phyloP scores from a whole-genome alignment of 2,329 filamentous ascomycete genomes.

The Didymella segeticola region DNA sequence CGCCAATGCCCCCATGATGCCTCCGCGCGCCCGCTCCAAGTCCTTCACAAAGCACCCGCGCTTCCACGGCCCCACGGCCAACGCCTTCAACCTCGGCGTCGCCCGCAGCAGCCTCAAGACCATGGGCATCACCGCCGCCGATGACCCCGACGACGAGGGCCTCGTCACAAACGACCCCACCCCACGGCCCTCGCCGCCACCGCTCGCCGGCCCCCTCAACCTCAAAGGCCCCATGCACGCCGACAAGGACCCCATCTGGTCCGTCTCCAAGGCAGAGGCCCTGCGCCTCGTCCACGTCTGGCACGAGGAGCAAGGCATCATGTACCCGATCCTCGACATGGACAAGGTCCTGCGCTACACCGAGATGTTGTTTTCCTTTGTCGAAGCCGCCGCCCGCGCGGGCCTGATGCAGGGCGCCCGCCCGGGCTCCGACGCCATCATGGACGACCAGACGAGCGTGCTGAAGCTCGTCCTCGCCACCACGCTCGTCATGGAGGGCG shows the following conservation, averaged over 20 bases:
- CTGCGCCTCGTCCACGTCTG: constrained; percentile 78
- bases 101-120: constrained; percentile 86
- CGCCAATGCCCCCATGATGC: constrained; percentile 44
- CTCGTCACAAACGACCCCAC: constrained; percentile 60
- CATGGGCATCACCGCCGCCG: constrained; percentile 79
- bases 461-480: constrained; percentile 86
- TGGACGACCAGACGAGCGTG: constrained; percentile 70
- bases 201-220: constrained; percentile 26
- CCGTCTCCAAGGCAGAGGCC: constrained; percentile 79
- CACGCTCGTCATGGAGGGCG: constrained; percentile 77
- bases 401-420: constrained; percentile 63
- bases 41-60: constrained; percentile 60
- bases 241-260: constrained; percentile 79
- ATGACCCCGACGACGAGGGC: constrained; percentile 68
- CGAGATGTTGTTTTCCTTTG: constrained; percentile 72
- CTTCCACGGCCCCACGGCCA: constrained; percentile 86
- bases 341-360: constrained; percentile 74
- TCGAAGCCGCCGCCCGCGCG: constrained; percentile 69
- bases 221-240: constrained; percentile 47
- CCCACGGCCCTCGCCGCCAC: constrained; percentile 54
- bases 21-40: constrained; percentile 47
- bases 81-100: constrained; percentile 82
- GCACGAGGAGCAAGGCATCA: constrained; percentile 88
- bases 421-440: constrained; percentile 65
- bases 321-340: constrained; percentile 87